Percentiles rank a stretch among this genome's conserved stretches.
phyloP scores from a whole-genome alignment of 148 eudicot species.

The Rhododendron molle region DNA sequence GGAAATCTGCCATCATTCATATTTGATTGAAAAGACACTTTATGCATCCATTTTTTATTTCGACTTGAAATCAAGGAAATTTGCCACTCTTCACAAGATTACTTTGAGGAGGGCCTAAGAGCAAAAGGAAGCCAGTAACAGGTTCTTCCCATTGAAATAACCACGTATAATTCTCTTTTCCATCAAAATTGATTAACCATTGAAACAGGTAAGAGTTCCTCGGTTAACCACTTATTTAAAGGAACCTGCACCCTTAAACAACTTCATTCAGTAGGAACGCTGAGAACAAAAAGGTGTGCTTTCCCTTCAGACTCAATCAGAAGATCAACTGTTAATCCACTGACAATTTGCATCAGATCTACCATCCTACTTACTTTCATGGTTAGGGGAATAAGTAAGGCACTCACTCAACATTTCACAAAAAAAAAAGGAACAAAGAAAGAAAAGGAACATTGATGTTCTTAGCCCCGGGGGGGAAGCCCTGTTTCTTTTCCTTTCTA shows the following conservation, averaged over 20 bases:
- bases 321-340: conserved; percentile 1
- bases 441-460: background rate
- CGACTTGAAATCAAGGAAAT: background rate
- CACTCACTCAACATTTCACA: background rate
- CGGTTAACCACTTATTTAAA: background rate
- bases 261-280: conserved; percentile 2
- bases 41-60: background rate
- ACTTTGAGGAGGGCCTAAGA: background rate
- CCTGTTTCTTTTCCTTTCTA: background rate
- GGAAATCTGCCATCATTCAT: background rate
- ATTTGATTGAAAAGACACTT: background rate
- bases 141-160: background rate
- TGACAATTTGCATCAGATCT: background rate
- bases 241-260: background rate
- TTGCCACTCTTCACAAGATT: background rate
- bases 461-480: background rate
- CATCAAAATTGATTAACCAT: background rate
- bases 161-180: background rate
- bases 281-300: background rate
- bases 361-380: background rate
- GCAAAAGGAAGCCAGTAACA: background rate
- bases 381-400: background rate
- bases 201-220: background rate
- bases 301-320: background rate
- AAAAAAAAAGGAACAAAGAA: background rate